Evolutionary conservation across 83 land plant species (phyloP).

Genomic region (Isoetes engelmannii): DNA sequence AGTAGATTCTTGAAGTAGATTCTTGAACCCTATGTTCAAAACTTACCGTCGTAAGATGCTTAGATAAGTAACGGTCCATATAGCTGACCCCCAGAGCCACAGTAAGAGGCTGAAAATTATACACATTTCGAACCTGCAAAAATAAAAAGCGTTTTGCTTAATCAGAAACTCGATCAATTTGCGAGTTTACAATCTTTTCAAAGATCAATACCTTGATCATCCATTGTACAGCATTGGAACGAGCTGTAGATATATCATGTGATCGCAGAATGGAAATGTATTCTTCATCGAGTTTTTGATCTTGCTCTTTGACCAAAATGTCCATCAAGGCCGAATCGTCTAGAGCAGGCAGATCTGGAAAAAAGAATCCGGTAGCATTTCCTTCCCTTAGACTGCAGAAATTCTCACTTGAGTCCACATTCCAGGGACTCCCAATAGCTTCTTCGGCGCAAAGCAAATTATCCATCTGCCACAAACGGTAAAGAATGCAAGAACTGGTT

Average conservation of each 20-base stretch:
- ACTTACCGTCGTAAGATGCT: not conserved
- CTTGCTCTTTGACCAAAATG: not conserved
- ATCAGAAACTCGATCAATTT: not conserved
- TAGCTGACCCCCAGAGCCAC: conserved; percentile 7
- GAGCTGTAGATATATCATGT: not conserved
- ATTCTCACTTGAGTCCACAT: not conserved
- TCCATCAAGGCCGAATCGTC: not conserved
- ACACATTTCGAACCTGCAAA: conserved; percentile 8
- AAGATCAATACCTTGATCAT: conserved; percentile 5
- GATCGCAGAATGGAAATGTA: not conserved
- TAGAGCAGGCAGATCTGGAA: not conserved
- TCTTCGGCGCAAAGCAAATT: conserved; percentile 6
- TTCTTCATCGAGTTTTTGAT: not conserved
- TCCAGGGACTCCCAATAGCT: conserved; percentile 4
- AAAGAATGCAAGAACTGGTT: no score
- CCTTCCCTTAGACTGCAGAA: not conserved
- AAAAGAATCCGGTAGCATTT: not conserved
- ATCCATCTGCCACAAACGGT: no score
- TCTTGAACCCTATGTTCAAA: not conserved
- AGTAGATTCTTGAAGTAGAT: not conserved
- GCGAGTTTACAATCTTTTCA: not conserved
- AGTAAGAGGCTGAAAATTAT: not conserved
- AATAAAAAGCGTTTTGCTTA: not conserved
- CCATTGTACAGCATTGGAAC: conserved; percentile 1
- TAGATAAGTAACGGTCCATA: conserved; percentile 1